Percentiles rank a stretch among this genome's conserved stretches.
phyloP scores from a whole-genome alignment of 805 yeast species.

The Nakazawaea wyomingensis region DNA sequence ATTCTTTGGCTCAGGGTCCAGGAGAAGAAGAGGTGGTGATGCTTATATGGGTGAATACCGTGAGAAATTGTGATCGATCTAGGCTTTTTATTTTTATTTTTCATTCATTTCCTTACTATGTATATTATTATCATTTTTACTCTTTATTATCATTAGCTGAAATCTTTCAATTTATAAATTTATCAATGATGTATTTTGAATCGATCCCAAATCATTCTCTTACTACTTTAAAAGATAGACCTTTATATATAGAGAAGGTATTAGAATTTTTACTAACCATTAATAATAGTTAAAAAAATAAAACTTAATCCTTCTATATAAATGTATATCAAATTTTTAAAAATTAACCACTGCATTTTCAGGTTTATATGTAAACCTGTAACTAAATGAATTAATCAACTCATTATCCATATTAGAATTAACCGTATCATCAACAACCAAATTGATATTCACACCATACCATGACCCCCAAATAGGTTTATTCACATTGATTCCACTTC shows the following conservation, averaged over 20 bases:
- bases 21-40: not conserved
- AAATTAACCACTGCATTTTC: constrained; percentile 33
- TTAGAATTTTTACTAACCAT: too few relatives aligned
- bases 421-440: constrained; percentile 54
- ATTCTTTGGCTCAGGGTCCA: not conserved
- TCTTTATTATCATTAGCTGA: too few relatives aligned
- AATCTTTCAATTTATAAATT: too few relatives aligned
- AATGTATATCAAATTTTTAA: too few relatives aligned
- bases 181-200: too few relatives aligned
- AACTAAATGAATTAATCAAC: constrained; percentile 55
- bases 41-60: not conserved
- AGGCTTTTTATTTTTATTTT: not conserved
- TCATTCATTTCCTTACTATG: too few relatives aligned
- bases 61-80: constrained; percentile 4
- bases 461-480: constrained; percentile 64
- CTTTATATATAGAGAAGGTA: too few relatives aligned
- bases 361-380: constrained; percentile 62
- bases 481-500: constrained; percentile 17
- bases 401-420: constrained; percentile 34
- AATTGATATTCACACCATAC: constrained; percentile 58
- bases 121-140: too few relatives aligned
- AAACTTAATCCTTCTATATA: too few relatives aligned
- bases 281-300: too few relatives aligned
- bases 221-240: too few relatives aligned
- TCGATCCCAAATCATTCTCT: too few relatives aligned